Conservation (phyloP, 495 filamentous ascomycete genomes). For the Cenococcum geophilum region DNA sequence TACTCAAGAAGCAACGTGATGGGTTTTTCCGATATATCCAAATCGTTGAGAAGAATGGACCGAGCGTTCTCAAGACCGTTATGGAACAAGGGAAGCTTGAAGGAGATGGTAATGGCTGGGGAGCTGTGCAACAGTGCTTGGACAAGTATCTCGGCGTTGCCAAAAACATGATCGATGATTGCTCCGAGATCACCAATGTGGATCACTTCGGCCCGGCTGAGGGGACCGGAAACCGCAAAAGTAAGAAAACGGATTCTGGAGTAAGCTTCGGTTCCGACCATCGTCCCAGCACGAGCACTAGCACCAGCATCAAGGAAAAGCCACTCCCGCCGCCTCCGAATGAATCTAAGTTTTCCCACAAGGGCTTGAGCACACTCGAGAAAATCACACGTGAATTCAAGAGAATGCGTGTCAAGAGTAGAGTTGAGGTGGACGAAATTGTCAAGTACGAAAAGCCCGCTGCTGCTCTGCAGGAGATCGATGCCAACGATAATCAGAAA, state of each 20-base stretch:
- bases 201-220: constrained; percentile 41
- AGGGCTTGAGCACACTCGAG: constrained; percentile 50
- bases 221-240: constrained; percentile 36
- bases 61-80: constrained; percentile 50
- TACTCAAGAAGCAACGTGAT: constrained; percentile 54
- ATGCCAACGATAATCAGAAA: constrained; percentile 20
- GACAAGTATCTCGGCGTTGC: constrained; percentile 55
- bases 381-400: constrained; percentile 53
- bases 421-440: constrained; percentile 32
- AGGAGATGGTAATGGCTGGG: constrained; percentile 54
- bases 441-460: constrained; percentile 20
- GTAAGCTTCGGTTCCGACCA: constrained; percentile 50
- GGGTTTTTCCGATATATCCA: constrained; percentile 63
- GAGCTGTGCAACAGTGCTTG: constrained; percentile 47
- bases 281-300: constrained; percentile 23
- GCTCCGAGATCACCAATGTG: constrained; percentile 46
- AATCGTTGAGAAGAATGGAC: constrained; percentile 53
- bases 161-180: constrained; percentile 59
- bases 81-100: constrained; percentile 48
- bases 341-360: constrained; percentile 33
- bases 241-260: constrained; percentile 58
- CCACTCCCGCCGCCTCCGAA: constrained; percentile 22
- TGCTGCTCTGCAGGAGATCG: constrained; percentile 4
- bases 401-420: constrained; percentile 37
- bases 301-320: constrained; percentile 17